Percentiles rank a stretch among this genome's conserved stretches.
These are phyloP conservation scores for Penicillium sp. DNA, from an alignment of 2,329 filamentous ascomycete genomes.

Conservation along the genomic window DNA sequence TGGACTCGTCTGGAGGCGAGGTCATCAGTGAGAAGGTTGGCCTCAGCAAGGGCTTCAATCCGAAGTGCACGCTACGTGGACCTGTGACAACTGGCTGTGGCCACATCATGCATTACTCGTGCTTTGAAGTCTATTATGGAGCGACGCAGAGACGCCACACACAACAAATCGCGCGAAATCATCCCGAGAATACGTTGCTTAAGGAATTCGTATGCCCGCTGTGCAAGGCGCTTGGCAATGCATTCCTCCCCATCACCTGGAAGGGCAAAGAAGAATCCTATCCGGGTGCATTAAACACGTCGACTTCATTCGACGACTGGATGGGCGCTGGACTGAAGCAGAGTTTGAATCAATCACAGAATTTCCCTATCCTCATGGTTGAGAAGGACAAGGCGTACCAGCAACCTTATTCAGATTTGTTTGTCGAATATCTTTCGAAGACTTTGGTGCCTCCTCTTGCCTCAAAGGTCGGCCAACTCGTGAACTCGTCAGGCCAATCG, in stretches of 20 bases:
- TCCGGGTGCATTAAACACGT: constrained; percentile 65
- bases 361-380: constrained; percentile 41
- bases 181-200: constrained; percentile 74
- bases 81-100: constrained; percentile 89
- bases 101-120: constrained; percentile 97
- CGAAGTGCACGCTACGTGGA: constrained; percentile 63
- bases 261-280: constrained; percentile 85
- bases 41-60: constrained; percentile 84
- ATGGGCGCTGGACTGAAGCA: constrained; percentile 59
- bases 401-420: constrained; percentile 47
- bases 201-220: constrained; percentile 96
- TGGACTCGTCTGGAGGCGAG: constrained; percentile 68
- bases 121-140: constrained; percentile 87
- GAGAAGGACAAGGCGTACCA: constrained; percentile 34
- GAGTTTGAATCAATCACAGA: constrained; percentile 49
- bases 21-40: constrained; percentile 74
- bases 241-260: constrained; percentile 94
- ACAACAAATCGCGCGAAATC: constrained; percentile 90
- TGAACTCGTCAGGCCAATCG: constrained; percentile 27
- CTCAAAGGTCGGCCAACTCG: constrained; percentile 37
- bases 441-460: constrained; percentile 52
- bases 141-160: constrained; percentile 80
- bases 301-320: constrained; percentile 65
- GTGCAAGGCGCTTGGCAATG: constrained; percentile 93
- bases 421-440: constrained; percentile 52